A percentile compares a stretch with the other conserved stretches of the same genome.
phyloP scores from a whole-genome alignment of 768 basidiomycete species.

The Boletus insuetus region DNA sequence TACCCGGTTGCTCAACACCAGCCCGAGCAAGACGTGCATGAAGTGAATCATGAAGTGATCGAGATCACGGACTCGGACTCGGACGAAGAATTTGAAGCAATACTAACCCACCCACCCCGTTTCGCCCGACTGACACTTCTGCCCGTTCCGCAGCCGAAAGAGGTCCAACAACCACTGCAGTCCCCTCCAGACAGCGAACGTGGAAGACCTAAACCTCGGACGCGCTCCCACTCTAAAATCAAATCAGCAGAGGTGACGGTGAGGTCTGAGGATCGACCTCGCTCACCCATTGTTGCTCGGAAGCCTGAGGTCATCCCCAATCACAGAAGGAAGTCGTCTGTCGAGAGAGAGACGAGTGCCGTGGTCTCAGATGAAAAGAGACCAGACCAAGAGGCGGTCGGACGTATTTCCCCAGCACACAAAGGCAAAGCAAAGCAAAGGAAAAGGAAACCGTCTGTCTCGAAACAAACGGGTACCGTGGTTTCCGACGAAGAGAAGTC shows the following conservation, averaged over 20 bases:
- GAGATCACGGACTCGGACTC: constrained; percentile 29
- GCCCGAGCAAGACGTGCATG: constrained; percentile 12
- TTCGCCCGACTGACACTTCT: constrained; percentile 5
- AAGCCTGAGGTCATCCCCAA: constrained; percentile 12
- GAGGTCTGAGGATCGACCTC: constrained; percentile 3
- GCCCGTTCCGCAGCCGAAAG: background rate
- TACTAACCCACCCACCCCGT: constrained; percentile 25
- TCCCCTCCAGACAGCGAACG: constrained; percentile 15
- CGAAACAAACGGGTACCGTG: background rate
- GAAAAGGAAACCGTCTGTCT: background rate
- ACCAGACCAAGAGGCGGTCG: constrained; percentile 1
- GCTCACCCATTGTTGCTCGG: background rate
- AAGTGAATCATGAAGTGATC: constrained; percentile 21
- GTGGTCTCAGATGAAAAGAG: background rate
- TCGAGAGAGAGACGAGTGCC: background rate
- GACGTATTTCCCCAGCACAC: background rate
- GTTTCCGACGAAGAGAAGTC: background rate
- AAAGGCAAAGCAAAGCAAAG: constrained; percentile 22
- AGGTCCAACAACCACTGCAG: constrained; percentile 9
- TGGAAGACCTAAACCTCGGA: constrained; percentile 12
- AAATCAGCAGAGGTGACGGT: background rate
- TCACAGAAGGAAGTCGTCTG: constrained; percentile 4
- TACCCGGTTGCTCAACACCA: constrained; percentile 25
- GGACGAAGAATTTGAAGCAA: constrained; percentile 28
- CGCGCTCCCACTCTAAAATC: constrained; percentile 1